Percentiles rank a stretch among this genome's conserved stretches.
Evolutionary conservation across 441 rosid species (phyloP).

Genomic region (Populus hybrid): DNA sequence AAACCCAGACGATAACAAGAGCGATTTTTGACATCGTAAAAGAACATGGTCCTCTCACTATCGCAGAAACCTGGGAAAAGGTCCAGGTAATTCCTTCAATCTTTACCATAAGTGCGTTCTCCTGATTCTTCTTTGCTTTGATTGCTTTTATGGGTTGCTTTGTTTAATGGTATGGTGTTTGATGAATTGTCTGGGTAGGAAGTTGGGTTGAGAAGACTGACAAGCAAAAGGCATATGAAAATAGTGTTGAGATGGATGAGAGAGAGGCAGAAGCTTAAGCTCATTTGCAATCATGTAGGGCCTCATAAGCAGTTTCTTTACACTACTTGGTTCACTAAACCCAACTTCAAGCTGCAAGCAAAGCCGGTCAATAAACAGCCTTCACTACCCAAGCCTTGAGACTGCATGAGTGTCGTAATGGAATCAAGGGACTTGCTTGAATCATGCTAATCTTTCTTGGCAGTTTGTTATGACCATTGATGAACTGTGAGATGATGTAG

Average conservation of each 20-base stretch:
- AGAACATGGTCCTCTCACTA: conserved; percentile 89
- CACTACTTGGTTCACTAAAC: conserved; percentile 76
- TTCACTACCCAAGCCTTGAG: conserved; percentile 30
- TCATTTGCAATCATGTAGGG: conserved; percentile 75
- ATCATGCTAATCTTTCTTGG: neutral
- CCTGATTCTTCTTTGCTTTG: neutral
- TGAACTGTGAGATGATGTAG: neutral
- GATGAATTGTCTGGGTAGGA: conserved; percentile 37
- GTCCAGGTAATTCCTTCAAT: conserved; percentile 39
- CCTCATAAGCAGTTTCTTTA: conserved; percentile 73
- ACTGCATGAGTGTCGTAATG: neutral
- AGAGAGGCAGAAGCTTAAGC: conserved; percentile 74
- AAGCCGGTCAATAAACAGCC: conserved; percentile 15
- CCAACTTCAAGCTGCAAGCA: conserved; percentile 16
- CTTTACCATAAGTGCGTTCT: neutral
- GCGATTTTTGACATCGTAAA: conserved; percentile 76
- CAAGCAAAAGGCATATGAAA: conserved; percentile 77
- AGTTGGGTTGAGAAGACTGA: conserved; percentile 68
- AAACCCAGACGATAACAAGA: conserved; percentile 78
- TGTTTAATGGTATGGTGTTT: neutral
- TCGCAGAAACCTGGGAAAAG: conserved; percentile 75
- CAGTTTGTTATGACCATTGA: neutral
- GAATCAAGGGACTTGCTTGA: neutral
- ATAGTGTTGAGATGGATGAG: conserved; percentile 85
- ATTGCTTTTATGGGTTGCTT: neutral